Percentiles rank a stretch among this genome's conserved stretches.
phyloP scores from a whole-genome alignment of 2,329 filamentous ascomycete species.

The Epichloe sp. region DNA sequence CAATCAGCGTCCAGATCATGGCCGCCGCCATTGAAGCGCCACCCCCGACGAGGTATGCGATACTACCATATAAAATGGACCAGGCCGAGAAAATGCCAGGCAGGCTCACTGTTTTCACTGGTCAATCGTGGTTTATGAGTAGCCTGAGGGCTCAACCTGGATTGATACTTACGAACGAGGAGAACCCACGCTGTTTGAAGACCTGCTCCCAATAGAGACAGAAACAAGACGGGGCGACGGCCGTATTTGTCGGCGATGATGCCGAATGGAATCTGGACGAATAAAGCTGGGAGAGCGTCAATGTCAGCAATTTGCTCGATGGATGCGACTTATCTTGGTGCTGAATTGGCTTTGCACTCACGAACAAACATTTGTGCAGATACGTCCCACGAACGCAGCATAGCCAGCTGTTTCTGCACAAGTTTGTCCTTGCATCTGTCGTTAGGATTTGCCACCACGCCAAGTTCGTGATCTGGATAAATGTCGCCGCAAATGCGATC shows the following conservation, averaged over 20 bases:
- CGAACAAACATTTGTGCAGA: slow-evolving; percentile 34
- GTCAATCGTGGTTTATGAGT: no score
- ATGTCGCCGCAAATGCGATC: slow-evolving; percentile 37
- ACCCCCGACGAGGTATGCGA: slow-evolving; percentile 28
- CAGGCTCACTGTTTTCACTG: no score
- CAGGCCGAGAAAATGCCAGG: slow-evolving; percentile 21
- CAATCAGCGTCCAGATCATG: slow-evolving; percentile 32
- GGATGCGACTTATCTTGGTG: not conserved
- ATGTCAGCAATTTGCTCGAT: not conserved
- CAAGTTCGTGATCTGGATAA: slow-evolving; percentile 27
- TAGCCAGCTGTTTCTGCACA: slow-evolving; percentile 39
- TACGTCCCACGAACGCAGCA: slow-evolving; percentile 33
- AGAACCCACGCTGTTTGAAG: slow-evolving; percentile 18
- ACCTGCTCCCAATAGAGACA: slow-evolving; percentile 20
- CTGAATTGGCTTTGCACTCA: slow-evolving; percentile 12
- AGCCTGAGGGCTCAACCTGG: slow-evolving; percentile 1
- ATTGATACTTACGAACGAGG: slow-evolving; percentile 17
- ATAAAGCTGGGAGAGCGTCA: slow-evolving; percentile 17
- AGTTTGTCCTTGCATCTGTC: slow-evolving; percentile 33
- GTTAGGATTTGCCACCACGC: slow-evolving; percentile 19
- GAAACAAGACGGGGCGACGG: slow-evolving; percentile 26
- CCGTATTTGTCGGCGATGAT: slow-evolving; percentile 34
- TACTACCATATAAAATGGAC: slow-evolving; percentile 20
- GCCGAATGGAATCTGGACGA: slow-evolving; percentile 32
- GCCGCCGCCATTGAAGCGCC: slow-evolving; percentile 25